These are phyloP conservation scores for Jatropha curcas DNA, from an alignment of 345 rosid genomes.

Conservation along the genomic window DNA sequence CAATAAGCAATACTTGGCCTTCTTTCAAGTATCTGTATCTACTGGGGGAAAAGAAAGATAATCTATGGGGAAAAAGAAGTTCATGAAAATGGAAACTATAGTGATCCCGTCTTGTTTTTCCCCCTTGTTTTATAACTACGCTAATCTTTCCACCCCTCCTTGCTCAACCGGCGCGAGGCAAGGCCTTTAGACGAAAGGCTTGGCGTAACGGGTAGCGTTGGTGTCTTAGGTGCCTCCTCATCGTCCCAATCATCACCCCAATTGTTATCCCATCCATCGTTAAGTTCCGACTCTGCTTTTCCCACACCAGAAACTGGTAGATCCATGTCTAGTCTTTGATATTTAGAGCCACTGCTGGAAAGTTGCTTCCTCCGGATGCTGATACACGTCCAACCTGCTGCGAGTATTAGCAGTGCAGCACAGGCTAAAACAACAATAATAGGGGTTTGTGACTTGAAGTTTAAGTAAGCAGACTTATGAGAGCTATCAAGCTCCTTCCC, in stretches of 20 bases:
- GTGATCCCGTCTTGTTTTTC: neutral
- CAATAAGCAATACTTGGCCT: too few relatives aligned
- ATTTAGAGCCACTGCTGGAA: constrained; percentile 32
- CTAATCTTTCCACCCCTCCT: constrained; percentile 91
- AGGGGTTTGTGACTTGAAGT: constrained; percentile 37
- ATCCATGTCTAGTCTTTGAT: constrained; percentile 65
- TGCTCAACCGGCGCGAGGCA: constrained; percentile 63
- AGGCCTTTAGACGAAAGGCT: constrained; percentile 71
- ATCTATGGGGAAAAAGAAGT: neutral
- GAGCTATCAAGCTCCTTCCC: constrained; percentile 30
- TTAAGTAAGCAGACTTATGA: constrained; percentile 29
- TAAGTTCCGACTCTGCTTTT: constrained; percentile 33
- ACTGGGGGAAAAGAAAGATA: neutral
- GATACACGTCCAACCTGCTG: constrained; percentile 45
- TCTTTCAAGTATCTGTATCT: neutral
- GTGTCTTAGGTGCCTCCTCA: constrained; percentile 69
- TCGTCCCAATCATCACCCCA: constrained; percentile 87
- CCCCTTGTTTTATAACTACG: neutral
- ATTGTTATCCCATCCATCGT: constrained; percentile 70
- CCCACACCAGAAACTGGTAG: constrained; percentile 44
- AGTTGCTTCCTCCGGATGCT: constrained; percentile 38
- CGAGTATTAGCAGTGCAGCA: constrained; percentile 43
- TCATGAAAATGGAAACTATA: neutral
- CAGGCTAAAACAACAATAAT: constrained; percentile 32
- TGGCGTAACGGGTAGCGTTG: constrained; percentile 63